Evolutionary conservation across 2,329 filamentous ascomycete species (phyloP).

Genomic region (Exophiala phaeomuriformis): DNA sequence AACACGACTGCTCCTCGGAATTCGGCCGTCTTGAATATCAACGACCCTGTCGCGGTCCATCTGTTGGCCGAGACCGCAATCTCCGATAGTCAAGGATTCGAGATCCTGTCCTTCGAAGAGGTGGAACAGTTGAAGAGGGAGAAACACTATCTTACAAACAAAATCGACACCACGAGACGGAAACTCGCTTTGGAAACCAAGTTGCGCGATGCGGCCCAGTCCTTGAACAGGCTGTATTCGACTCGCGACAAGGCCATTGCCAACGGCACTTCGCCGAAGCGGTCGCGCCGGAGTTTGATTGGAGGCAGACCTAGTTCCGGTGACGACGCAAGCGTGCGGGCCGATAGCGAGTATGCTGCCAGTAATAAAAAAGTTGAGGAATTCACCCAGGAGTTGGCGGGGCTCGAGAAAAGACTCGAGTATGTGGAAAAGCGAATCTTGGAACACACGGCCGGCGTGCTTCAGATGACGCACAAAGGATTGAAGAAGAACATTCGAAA

Average conservation of each 20-base stretch:
- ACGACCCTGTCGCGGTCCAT: conserved; percentile 70
- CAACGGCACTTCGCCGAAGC: conserved; percentile 46
- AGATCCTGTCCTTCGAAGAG: conserved; percentile 83
- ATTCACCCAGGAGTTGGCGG: conserved; percentile 70
- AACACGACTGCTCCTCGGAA: conserved; percentile 7
- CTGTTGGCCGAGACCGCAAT: conserved; percentile 89
- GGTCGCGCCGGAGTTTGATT: conserved; percentile 44
- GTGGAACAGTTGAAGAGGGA: conserved; percentile 89
- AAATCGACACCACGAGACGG: conserved; percentile 72
- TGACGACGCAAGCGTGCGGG: conserved; percentile 41
- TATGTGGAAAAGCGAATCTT: conserved; percentile 68
- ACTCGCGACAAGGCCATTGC: conserved; percentile 39
- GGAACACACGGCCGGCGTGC: conserved; percentile 83
- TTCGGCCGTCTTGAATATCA: conserved; percentile 32
- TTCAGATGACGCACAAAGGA: conserved; percentile 80
- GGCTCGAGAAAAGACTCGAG: conserved; percentile 68
- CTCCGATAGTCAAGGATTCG: conserved; percentile 74
- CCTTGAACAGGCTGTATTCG: conserved; percentile 72
- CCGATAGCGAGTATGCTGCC: conserved; percentile 65
- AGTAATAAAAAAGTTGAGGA: conserved; percentile 80
- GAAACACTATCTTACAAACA: conserved; percentile 60
- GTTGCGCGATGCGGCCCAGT: conserved; percentile 85
- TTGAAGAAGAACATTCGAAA: conserved; percentile 53
- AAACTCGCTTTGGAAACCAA: conserved; percentile 87
- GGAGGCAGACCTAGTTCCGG: conserved; percentile 36